Base-by-base conservation (phyloP, 2,329 filamentous ascomycete genomes). In the Karstenula rhodostoma region DNA sequence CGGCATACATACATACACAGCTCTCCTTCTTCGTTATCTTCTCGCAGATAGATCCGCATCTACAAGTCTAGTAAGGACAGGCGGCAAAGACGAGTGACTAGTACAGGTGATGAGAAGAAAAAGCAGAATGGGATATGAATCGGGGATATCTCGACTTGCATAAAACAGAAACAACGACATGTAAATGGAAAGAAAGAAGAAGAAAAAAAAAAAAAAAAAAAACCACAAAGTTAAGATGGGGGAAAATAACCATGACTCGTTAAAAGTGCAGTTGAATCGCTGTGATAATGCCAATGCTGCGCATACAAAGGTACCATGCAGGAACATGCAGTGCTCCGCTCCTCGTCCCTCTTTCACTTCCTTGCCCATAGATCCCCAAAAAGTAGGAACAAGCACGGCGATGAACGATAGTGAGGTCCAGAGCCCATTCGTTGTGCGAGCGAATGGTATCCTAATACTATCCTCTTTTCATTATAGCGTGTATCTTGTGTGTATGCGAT, bases 81-180 rank as follows among this genome's bases (percentile, higher is more conserved):
- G 32, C 57, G 19, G 37, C 17, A 22, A 46, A 33, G 33, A 58
- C 15, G 50, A 33, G 22, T 3, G 33, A 42, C n/a, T 13, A 13
- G 40, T 13, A 54, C 6, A 44, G 13, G 52, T 32, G 25, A 43
- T 33, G 52, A 50, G 12, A 32, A 57, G 17, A 44, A 43, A 27
- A 22, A 23, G 22, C 42, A 29, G 40, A 23, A 42, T 25, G 19
- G 33, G 19, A 44, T 13, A 44, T 23, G 22, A 22, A 29, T 49
- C 44, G 43, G 57, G 57, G 57, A 59, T 59, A 59, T 61, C 59
- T 61, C 35, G 49, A 51, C 40, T 33, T 46, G 17, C 25, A 27
- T n/a, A 44, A 23, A 53, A 46, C 10, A 44, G 15, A 19, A 55
- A 52, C 10, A 57, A 49, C 19, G 1, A 37, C 29, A 32, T 32